Base-by-base conservation (phyloP, 2,329 filamentous ascomycete genomes). In the Trichoderma pleuroti region DNA sequence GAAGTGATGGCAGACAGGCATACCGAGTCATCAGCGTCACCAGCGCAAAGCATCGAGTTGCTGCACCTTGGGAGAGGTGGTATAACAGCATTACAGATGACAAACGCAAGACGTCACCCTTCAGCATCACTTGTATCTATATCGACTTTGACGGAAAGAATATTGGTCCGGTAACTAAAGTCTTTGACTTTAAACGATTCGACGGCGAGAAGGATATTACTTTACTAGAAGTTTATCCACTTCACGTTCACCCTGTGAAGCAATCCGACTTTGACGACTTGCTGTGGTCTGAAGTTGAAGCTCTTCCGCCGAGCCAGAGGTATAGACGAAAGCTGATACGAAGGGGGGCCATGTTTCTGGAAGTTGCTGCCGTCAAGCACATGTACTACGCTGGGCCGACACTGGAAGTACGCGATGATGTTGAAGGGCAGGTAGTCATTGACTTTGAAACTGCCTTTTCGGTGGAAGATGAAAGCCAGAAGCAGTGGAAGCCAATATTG, bases 61-160 rank as follows among this genome's bases (percentile, higher is more conserved):
- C 39, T 18, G 30, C 9, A 11, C 34, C 10, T 11, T 46, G 12
- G 63, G 39, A 16, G 32, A 61, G 14, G 36, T 68, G 52, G 66
- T 66, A 24, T 18, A 56, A 26, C 34, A 32, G 10, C 8, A 10
- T 42, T 10, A 36, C 28, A 10, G 21, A 62, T 52, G 34, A 28
- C 52, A 63, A 63, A 21, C 32, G 63, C 21, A 56, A 56, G 16
- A 28, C 42, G 6, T 32, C 30, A 3, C 26, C 61, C 4, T 46
- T 75, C 5, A 57, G 56, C 4, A 49, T 76, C 1, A 16, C 68
- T 26, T 76, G 76, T 65, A 72, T 77, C 18, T 75, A 76, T 28
- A 72, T 79, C 18, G 75, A 80, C 52, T 81, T 79, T 63, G 77
- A 81, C 36, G 80, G 79, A 0, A 74, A 73, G 18, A 21, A 62